These are phyloP conservation scores for Malassezia caprae DNA, from an alignment of 1,284 basidiomycete genomes.

Conservation along the genomic window DNA sequence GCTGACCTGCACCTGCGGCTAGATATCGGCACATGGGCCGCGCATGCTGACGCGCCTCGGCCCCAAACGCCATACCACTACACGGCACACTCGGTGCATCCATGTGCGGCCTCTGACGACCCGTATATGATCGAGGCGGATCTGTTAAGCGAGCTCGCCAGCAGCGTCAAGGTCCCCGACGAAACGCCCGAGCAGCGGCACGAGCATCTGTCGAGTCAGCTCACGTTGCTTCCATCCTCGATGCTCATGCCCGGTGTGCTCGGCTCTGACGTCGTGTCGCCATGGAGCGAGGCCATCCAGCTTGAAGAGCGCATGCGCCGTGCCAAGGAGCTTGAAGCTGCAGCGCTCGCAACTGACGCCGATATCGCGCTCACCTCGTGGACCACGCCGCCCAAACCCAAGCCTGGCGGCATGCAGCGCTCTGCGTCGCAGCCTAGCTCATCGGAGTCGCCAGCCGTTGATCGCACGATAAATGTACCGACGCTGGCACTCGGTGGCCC, in stretches of 20 bases:
- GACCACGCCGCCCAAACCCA: not conserved
- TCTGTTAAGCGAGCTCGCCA: not conserved
- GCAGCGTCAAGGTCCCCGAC: slow-evolving; percentile 8
- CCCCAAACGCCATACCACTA: slow-evolving; percentile 11
- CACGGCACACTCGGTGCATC: not conserved
- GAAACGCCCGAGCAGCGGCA: slow-evolving; percentile 14
- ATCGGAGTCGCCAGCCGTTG: not conserved
- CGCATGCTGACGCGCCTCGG: not conserved
- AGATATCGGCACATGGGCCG: not conserved
- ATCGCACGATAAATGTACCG: slow-evolving; percentile 1
- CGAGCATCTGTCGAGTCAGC: not conserved
- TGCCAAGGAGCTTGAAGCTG: slow-evolving; percentile 8
- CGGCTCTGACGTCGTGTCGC: not conserved
- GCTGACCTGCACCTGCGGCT: not conserved
- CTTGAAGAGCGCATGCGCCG: not conserved
- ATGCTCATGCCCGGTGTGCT: slow-evolving; percentile 1
- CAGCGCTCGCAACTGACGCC: slow-evolving; percentile 6
- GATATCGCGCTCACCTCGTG: slow-evolving; percentile 11
- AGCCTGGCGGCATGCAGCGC: not conserved
- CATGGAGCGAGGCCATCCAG: not conserved
- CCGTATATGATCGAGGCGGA: slow-evolving; percentile 15
- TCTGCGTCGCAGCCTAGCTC: not conserved
- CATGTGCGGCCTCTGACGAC: not conserved
- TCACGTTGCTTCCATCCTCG: slow-evolving; percentile 10
- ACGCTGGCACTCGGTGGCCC: not conserved